Base-by-base conservation (phyloP, 192 early-diverging fungal genomes). In the Coemansia sp. region DNA sequence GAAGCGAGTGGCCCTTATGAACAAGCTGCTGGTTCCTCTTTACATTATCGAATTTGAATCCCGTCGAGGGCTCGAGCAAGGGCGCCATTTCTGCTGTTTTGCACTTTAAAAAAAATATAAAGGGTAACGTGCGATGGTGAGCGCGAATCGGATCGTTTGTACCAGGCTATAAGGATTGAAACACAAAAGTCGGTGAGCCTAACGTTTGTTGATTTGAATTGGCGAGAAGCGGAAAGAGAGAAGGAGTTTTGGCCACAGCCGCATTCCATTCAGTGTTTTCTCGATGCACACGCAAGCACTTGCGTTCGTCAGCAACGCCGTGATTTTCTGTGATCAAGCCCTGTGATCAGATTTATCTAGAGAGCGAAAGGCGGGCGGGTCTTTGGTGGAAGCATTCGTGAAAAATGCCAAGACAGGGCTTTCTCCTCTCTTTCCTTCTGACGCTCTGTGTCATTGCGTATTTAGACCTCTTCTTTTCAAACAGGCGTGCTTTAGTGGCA, bases 1-100 rank as follows among this genome's bases (percentile, higher is more conserved):
- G 94, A 34, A 87, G 66, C 66, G 85, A 87, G 62, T 85, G 74
- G 57, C 95, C 96, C 70, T 91, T 92, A 64, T 85, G 76, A 42
- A 86, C 84, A 58, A 96, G 83, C 38, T 89, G 75, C 48, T 81
- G 74, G 73, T 99, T 99, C 60, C 97, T 66, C 66, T 71, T 81
- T 23, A 71, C 70, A 71, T 80, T 81, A 56, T 81, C 79, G 49
- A 81, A 81, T 48, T 81, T 75, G 70, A 81, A 81, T 53, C 79
- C 79, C 9, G 77, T 43, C 17, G 61, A 52, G 36, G 69, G 43
- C 64, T 80, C 77, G 45, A 59, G 25, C 25, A 58, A 59, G 23
- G 66, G 65, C 22, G 69, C 48, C 77, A 80, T 74, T 68, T 46
- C 59, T 35, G 20, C 48, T 58, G 20, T 4, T 36, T 23, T 55